Evolutionary conservation across 768 basidiomycete species (phyloP).

Genomic region (Mycena leptocephala): DNA sequence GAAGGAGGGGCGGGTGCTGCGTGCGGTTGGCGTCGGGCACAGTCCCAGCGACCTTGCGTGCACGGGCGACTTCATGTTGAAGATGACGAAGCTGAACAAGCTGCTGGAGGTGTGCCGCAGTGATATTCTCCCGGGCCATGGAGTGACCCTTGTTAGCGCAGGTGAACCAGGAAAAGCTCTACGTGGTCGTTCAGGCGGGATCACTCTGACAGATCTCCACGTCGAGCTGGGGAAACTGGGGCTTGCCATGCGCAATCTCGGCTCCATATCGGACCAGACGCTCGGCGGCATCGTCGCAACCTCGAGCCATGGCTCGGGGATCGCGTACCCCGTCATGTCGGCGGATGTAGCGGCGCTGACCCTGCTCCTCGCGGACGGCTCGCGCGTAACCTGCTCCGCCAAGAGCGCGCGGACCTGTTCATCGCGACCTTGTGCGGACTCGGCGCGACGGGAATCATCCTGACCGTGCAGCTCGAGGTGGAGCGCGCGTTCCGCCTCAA

Average conservation of each 20-base stretch:
- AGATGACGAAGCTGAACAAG: conserved; percentile 81
- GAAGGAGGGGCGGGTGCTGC: conserved; percentile 78
- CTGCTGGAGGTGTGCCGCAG: conserved; percentile 82
- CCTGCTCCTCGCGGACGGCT: conserved; percentile 86
- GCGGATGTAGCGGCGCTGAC: conserved; percentile 83
- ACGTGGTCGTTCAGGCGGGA: conserved; percentile 86
- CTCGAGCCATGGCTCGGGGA: conserved; percentile 95
- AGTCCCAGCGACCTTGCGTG: conserved; percentile 96
- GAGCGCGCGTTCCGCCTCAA: conserved; percentile 88
- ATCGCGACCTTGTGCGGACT: conserved; percentile 92
- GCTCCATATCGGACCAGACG: conserved; percentile 97
- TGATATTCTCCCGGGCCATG: conserved; percentile 19
- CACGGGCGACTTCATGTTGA: conserved; percentile 90
- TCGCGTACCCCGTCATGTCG: conserved; percentile 85
- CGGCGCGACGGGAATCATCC: conserved; percentile 91
- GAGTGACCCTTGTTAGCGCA: conserved; percentile 45
- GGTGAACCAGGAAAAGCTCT: conserved; percentile 82
- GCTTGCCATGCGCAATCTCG: conserved; percentile 93
- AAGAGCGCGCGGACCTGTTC: conserved; percentile 84
- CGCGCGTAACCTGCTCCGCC: conserved; percentile 79
- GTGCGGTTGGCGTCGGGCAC: conserved; percentile 93
- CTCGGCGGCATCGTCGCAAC: conserved; percentile 95
- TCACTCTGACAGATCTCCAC: conserved; percentile 86
- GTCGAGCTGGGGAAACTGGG: conserved; percentile 72
- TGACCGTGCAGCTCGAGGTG: conserved; percentile 83